Conservation (phyloP, 139 green algal genomes). For the Edaphochlamys debaryana region DNA sequence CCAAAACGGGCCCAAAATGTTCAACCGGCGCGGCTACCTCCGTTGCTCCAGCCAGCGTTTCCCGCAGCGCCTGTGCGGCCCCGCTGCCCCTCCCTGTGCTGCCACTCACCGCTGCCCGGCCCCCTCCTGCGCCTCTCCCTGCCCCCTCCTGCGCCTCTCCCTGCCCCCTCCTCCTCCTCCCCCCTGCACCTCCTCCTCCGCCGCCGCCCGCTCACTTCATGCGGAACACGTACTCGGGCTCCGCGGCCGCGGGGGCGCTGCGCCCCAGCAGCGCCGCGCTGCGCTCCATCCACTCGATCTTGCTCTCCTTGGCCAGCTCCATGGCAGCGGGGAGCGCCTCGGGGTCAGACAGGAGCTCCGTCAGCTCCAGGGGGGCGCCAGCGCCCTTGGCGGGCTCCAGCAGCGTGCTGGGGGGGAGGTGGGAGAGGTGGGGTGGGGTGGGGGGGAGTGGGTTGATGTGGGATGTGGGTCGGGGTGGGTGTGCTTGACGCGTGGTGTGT, state of each 20-base stretch:
- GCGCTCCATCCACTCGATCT: constrained; percentile 58
- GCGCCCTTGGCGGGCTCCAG: not conserved
- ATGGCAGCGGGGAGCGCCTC: constrained; percentile 41
- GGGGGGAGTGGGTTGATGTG: not conserved
- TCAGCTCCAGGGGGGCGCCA: constrained; percentile 17
- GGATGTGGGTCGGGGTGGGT: not conserved
- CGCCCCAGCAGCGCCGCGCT: constrained; percentile 46
- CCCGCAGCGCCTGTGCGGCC: no score
- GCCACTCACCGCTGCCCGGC: no score
- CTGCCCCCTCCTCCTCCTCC: no score
- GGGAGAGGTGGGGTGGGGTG: not conserved
- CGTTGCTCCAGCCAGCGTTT: no score
- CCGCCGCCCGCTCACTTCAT: constrained; percentile 48
- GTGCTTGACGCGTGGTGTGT: no score
- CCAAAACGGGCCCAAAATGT: no score
- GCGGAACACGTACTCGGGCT: constrained; percentile 56
- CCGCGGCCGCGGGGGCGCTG: constrained; percentile 16
- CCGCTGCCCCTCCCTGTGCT: no score
- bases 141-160: no score
- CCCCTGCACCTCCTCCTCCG: no score
- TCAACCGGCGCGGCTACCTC: no score
- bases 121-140: no score
- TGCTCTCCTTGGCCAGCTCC: constrained; percentile 38
- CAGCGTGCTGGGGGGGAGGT: constrained; percentile 1
- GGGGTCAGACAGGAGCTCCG: constrained; percentile 34